Evolutionary conservation across 176 grass and related monocot species (phyloP), one percentile per base, ranked within the genome.

Genomic region (Hyparrhenia diplandra): DNA sequence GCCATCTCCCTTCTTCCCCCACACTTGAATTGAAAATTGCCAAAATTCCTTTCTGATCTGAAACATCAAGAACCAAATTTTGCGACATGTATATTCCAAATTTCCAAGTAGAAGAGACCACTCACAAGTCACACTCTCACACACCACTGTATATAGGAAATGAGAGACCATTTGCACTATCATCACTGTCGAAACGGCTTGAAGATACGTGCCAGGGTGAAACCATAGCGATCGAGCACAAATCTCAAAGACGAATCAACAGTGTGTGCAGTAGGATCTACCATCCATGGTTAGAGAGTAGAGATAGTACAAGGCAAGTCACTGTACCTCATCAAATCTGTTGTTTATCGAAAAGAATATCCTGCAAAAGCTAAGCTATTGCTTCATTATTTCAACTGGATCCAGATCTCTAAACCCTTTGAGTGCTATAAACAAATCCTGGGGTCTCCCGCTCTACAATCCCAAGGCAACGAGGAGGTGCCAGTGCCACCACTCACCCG

Each of bases 361-460:
- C 81, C 81, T 62, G 66, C n/a, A 65, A 84, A 89, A 93, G 74
- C 42, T 83, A 79, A 59, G 30, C 66, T 85, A 69, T 75, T 79
- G 69, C 42, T n/a, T 55, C 51, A n/a, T n/a, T 55, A 55, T 55
- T 55, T 46, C 75, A 42, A 84, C 85, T 69, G 81, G 95, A 98
- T 94, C 95, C 90, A 98, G 92, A 98, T 98, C 95, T 98, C 88
- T 27, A 69, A 85, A 79, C 21, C 77, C 79, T 94, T 89, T 87
- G 64, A 62, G 25, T 60, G n/a, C 13, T 52, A 98, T 98, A 98
- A 98, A 98, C 95, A 93, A 98, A 94, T 90, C 34, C 80, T 85
- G 82, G 92, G 88, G 86, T 91, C 88, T 73, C 86, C 88, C 66
- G 72, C 90, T 93, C 88, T 76, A 75, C 92, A 84, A 91, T 92